Percentiles rank a stretch among this genome's conserved stretches.
phyloP scores from a whole-genome alignment of 2,329 filamentous ascomycete species.

The Purpureocillium lavendulum region DNA sequence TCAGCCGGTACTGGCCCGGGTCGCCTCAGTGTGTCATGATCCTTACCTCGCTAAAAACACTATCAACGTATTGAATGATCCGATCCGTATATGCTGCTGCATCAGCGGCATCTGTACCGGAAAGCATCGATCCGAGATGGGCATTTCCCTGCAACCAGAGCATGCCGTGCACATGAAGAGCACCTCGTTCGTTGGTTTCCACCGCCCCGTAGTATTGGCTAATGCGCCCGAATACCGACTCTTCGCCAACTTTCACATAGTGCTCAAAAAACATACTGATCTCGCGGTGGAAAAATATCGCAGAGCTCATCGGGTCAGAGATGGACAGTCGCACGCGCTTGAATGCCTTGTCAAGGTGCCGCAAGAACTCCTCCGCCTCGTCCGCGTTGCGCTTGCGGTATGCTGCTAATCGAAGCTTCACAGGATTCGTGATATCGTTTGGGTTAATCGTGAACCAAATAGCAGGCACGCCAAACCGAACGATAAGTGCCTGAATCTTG shows the following conservation, averaged over 20 bases:
- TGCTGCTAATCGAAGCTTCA: slow-evolving; percentile 5
- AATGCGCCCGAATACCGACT: slow-evolving; percentile 5
- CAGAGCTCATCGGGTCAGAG: slow-evolving; percentile 4
- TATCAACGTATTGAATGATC: background rate
- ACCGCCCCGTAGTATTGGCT: slow-evolving; percentile 2
- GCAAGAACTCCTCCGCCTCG: slow-evolving; percentile 4
- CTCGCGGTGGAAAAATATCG: slow-evolving; percentile 5
- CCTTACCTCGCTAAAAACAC: no score
- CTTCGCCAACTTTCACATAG: slow-evolving; percentile 4
- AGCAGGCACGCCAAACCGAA: slow-evolving; percentile 3
- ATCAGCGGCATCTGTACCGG: no score
- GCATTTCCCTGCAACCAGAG: background rate
- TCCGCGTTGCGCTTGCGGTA: slow-evolving; percentile 1
- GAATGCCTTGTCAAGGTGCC: background rate
- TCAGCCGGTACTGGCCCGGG: no score
- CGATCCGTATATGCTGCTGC: background rate
- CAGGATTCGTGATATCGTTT: slow-evolving; percentile 7
- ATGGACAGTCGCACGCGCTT: background rate
- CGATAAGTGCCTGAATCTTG: slow-evolving; percentile 6
- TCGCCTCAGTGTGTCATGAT: no score
- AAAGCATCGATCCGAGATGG: no score
- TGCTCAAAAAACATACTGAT: slow-evolving; percentile 7
- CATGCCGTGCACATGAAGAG: background rate
- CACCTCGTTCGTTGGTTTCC: background rate
- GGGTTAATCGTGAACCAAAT: slow-evolving; percentile 7